phyloP scores from a whole-genome alignment of 768 basidiomycete genomes.

The Kwoniella dendrophila region DNA sequence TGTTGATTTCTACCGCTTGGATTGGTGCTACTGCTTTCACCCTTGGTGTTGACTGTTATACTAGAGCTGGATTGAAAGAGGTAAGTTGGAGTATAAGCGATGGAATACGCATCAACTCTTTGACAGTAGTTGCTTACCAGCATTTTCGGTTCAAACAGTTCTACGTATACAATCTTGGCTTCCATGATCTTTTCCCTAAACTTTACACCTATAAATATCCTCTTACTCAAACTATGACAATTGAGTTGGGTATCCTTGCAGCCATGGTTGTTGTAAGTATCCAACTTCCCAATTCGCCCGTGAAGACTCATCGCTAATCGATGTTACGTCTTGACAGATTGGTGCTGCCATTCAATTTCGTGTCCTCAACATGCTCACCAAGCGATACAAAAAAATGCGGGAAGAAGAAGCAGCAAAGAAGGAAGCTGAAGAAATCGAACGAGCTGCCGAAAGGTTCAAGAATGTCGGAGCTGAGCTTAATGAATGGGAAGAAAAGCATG shows the following conservation, averaged over 20 bases:
- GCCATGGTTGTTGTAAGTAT: constrained; percentile 66
- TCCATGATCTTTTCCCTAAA: constrained; percentile 74
- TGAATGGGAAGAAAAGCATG: constrained; percentile 87
- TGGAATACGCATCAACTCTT: background rate
- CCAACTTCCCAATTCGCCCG: no score
- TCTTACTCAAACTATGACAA: constrained; percentile 85
- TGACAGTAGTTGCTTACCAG: background rate
- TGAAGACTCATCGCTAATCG: no score
- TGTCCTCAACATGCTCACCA: constrained; percentile 70
- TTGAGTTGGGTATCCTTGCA: constrained; percentile 84
- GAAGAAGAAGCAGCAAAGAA: constrained; percentile 68
- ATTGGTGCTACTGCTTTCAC: constrained; percentile 90
- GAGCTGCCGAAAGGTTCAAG: constrained; percentile 71
- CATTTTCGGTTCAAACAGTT: constrained; percentile 62
- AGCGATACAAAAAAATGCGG: constrained; percentile 75
- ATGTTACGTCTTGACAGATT: constrained; percentile 60
- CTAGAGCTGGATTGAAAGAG: constrained; percentile 89
- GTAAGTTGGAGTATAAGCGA: constrained; percentile 57
- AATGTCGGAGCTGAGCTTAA: constrained; percentile 69
- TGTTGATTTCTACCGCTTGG: constrained; percentile 77
- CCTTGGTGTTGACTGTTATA: constrained; percentile 90
- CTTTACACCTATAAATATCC: constrained; percentile 72
- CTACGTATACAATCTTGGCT: constrained; percentile 94
- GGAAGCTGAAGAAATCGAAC: constrained; percentile 74
- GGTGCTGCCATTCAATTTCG: constrained; percentile 88